Percentiles rank a stretch among this genome's conserved stretches.
Evolutionary conservation across 2,329 filamentous ascomycete species (phyloP).

Genomic region (Plectosphaerella plurivora): DNA sequence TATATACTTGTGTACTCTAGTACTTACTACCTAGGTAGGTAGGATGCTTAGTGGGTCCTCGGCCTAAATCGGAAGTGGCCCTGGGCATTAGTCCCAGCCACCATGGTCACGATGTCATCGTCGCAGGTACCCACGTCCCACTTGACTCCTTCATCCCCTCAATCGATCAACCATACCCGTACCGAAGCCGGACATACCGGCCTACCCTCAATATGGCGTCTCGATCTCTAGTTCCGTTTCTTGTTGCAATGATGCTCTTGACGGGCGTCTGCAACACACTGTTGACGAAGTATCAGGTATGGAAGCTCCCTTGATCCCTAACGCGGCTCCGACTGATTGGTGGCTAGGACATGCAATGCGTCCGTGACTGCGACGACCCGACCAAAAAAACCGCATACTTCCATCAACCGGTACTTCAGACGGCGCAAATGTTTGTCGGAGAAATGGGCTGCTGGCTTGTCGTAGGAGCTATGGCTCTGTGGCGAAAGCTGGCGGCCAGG

Average conservation of each 20-base stretch:
- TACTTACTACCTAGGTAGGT: too few relatives aligned
- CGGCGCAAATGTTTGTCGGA: constrained; percentile 95
- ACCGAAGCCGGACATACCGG: not conserved
- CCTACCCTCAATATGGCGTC: constrained; percentile 57
- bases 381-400: constrained; percentile 67
- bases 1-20: too few relatives aligned
- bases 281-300: constrained; percentile 90
- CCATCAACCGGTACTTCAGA: constrained; percentile 94
- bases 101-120: not conserved
- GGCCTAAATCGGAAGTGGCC: too few relatives aligned
- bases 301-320: constrained; percentile 9
- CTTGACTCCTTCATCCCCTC: too few relatives aligned
- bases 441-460: constrained; percentile 97
- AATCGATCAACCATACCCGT: too few relatives aligned
- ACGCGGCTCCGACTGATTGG: not conserved
- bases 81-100: not conserved
- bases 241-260: constrained; percentile 94
- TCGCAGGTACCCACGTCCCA: not conserved
- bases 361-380: constrained; percentile 75
- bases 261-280: constrained; percentile 97
- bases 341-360: constrained; percentile 87
- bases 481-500: constrained; percentile 50
- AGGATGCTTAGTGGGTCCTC: too few relatives aligned
- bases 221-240: constrained; percentile 69
- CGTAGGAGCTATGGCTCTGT: constrained; percentile 64